phyloP scores from a whole-genome alignment of 768 basidiomycete species.

The Albatrellus ellisii region DNA sequence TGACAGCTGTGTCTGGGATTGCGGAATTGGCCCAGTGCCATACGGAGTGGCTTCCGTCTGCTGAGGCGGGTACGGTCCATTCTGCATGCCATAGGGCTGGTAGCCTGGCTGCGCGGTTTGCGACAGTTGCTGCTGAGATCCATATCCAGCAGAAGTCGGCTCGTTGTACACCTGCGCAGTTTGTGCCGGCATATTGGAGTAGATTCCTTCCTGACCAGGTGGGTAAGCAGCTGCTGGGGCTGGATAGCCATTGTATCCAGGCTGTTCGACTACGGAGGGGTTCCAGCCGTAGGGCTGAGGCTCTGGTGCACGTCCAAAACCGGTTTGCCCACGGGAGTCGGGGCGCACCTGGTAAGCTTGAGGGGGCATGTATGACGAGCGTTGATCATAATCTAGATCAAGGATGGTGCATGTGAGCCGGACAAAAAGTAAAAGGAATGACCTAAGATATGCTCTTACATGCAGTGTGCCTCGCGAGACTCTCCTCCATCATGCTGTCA shows the following conservation, averaged over 20 bases:
- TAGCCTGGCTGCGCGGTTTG: conserved; percentile 12
- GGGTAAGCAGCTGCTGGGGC: conserved; percentile 19
- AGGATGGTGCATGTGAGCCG: conserved; percentile 7
- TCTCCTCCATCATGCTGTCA: conserved; percentile 90
- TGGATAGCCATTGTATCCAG: conserved; percentile 27
- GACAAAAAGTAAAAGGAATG: conserved; percentile 1
- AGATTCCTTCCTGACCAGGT: conserved; percentile 18
- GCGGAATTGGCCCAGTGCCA: conserved; percentile 4
- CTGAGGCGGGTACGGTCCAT: conserved; percentile 17
- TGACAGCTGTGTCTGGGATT: conserved; percentile 16
- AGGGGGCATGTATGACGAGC: conserved; percentile 16
- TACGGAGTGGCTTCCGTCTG: conserved; percentile 16
- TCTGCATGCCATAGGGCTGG: conserved; percentile 15
- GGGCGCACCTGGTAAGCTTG: conserved; percentile 18
- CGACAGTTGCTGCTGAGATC: not conserved
- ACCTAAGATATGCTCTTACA: conserved; percentile 28
- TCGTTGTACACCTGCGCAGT: conserved; percentile 16
- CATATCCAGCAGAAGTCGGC: not conserved
- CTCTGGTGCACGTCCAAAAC: conserved; percentile 19
- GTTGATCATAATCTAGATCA: conserved; percentile 41
- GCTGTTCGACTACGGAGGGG: conserved; percentile 30
- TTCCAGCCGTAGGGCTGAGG: conserved; percentile 43
- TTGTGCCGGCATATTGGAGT: conserved; percentile 17
- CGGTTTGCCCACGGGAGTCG: conserved; percentile 18
- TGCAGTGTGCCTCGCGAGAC: conserved; percentile 59